phyloP scores from a whole-genome alignment of 2,329 filamentous ascomycete species.

The Leptosphaerulina australis region DNA sequence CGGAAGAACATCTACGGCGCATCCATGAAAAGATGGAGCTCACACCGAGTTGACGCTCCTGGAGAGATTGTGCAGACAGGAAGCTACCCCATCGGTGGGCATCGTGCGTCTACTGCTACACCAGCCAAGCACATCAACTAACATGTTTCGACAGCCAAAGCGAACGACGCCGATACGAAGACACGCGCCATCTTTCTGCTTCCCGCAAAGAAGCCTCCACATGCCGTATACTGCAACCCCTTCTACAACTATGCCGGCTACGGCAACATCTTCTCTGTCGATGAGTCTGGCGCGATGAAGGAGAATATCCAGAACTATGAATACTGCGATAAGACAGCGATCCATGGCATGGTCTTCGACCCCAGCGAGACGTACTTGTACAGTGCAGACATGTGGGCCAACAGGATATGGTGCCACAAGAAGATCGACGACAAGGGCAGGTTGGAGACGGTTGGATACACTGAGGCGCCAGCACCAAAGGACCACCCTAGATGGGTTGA shows the following conservation, averaged over 20 bases:
- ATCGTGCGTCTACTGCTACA: constrained; percentile 62
- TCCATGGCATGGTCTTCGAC: constrained; percentile 85
- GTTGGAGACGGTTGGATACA: constrained; percentile 71
- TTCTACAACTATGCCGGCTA: constrained; percentile 86
- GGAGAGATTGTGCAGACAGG: constrained; percentile 74
- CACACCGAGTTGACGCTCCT: constrained; percentile 76
- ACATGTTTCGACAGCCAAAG: constrained; percentile 60
- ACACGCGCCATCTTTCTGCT: constrained; percentile 90
- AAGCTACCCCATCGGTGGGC: constrained; percentile 76
- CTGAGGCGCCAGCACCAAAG: constrained; percentile 70
- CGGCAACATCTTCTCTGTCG: constrained; percentile 76
- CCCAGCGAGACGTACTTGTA: constrained; percentile 75
- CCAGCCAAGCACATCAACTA: background rate
- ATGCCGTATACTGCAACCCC: constrained; percentile 85
- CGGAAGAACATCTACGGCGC: constrained; percentile 87
- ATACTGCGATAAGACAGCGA: constrained; percentile 71
- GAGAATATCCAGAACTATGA: constrained; percentile 74
- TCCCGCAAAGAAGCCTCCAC: constrained; percentile 76
- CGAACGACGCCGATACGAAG: constrained; percentile 72
- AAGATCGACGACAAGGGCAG: constrained; percentile 67
- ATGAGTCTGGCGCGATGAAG: constrained; percentile 62
- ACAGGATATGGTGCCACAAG: constrained; percentile 84
- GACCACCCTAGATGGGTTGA: constrained; percentile 91
- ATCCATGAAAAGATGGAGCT: constrained; percentile 93
- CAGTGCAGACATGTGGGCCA: constrained; percentile 76